Evolutionary conservation across 2,329 filamentous ascomycete genomes (phyloP), one percentile per base, ranked within the genome.

Genomic region (Sphaerulina vaccinii): DNA sequence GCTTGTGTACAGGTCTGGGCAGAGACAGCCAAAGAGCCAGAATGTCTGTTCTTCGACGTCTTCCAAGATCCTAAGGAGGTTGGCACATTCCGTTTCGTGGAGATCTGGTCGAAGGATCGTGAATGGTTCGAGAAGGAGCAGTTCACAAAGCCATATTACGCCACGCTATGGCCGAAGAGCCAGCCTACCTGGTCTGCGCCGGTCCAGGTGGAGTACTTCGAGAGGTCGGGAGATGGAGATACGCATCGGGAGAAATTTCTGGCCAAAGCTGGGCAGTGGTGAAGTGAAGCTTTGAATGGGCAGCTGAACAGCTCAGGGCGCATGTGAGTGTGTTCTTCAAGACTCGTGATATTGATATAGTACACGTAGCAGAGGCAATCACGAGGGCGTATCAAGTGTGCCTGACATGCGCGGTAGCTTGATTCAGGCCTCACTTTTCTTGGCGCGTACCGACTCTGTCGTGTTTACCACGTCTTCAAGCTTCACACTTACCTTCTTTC

Each of bases 71-170:
- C 58, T 8, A 18, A n/a, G 6, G 44, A 50, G 0, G 40, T 44
- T 1, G 52, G 55, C 3, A 59, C 38, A 1, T 58, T 60, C 40
- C 49, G 57, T 5, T 57, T 62, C 23, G 52, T 62, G 0, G 60
- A 61, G 44, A 39, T 62, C 18, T 62, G 58, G 60, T 27, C 33
- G 13, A 53, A 49, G 9, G 51, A 48, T 5, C 45, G 51, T 7
- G 33, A 57, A 37, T 61, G 58, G 54, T 60, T 61, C 24, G 50
- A 57, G 13, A 54, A 53, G 27, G 45, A 56, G 32, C 59, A 61
- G 43, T 54, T 62, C 39, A 60, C 54, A 1, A 62, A 62, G 35
- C 42, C 52, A 1, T 61, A 59, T 24, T 62, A 60, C 35, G 46
- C 33, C n/a, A 22, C 41, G 9, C 19, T 61, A 36, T 61, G 58